Evolutionary conservation across 2,329 filamentous ascomycete genomes (phyloP).

Genomic region (Colletotrichum karsti): DNA sequence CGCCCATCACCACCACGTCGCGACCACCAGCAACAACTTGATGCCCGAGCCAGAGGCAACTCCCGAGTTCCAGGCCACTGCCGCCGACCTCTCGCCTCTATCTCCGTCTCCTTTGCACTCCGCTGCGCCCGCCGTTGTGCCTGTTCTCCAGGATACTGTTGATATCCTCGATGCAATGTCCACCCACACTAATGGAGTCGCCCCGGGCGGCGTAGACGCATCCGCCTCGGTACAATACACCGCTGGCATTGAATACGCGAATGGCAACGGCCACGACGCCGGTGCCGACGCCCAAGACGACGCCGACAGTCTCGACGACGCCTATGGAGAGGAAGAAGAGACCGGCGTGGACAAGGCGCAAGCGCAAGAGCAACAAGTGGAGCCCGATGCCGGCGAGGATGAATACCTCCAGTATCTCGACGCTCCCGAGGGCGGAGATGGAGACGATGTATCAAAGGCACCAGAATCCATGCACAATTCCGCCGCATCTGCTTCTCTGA

Average conservation of each 20-base stretch:
- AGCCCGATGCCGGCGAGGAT: conserved; percentile 46
- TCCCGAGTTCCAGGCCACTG: conserved; percentile 58
- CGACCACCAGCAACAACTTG: conserved; percentile 35
- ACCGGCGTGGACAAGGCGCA: conserved; percentile 38
- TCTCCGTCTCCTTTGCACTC: conserved; percentile 59
- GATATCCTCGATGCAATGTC: conserved; percentile 58
- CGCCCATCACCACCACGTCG: not conserved
- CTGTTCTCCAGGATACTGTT: conserved; percentile 60
- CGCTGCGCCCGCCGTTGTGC: conserved; percentile 55
- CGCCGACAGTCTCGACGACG: conserved; percentile 56
- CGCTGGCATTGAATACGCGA: not conserved
- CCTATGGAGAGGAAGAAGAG: conserved; percentile 50
- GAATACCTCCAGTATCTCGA: conserved; percentile 62
- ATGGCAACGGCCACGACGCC: conserved; percentile 24
- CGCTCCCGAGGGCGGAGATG: conserved; percentile 49
- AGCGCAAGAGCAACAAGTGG: conserved; percentile 36
- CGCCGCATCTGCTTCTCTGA: conserved; percentile 48
- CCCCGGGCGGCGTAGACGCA: conserved; percentile 27
- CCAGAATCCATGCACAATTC: conserved; percentile 52
- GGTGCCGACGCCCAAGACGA: conserved; percentile 41
- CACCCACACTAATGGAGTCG: conserved; percentile 34
- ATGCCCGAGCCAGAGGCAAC: conserved; percentile 50
- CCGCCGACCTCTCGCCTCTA: conserved; percentile 61
- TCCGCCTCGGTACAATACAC: conserved; percentile 28
- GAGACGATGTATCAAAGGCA: conserved; percentile 53